Conservation (phyloP, 2,329 filamentous ascomycete genomes). For the Graphilbum ipis-grandicollis region DNA sequence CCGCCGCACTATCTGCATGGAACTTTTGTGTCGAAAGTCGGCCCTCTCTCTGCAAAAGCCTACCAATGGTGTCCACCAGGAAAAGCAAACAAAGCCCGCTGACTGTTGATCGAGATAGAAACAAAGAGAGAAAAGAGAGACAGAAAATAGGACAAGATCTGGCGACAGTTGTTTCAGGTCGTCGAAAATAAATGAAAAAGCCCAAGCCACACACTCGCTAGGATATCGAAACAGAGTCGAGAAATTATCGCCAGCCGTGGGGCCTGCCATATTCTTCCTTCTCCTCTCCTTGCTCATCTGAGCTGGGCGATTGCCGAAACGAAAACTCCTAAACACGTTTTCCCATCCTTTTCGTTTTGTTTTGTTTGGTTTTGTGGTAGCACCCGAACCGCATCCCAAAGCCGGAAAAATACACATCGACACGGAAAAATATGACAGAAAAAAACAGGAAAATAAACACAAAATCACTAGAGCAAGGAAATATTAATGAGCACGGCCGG, state of each 20-base stretch:
- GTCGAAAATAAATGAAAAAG: too few relatives aligned
- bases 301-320: background rate
- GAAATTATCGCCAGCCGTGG: background rate
- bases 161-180: too few relatives aligned
- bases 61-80: background rate
- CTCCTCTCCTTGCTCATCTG: background rate
- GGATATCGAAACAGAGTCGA: background rate
- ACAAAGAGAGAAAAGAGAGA: background rate
- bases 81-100: conserved; percentile 1
- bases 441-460: background rate
- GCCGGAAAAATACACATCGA: conserved; percentile 2
- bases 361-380: conserved; percentile 1
- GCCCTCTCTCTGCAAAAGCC: conserved; percentile 1
- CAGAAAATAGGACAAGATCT: background rate
- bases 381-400: conserved; percentile 3
- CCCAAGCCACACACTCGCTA: background rate
- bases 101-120: background rate
- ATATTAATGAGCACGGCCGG: too few relatives aligned
- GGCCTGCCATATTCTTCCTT: background rate
- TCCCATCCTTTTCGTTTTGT: background rate
- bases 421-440: background rate
- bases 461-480: too few relatives aligned
- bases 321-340: conserved; percentile 2
- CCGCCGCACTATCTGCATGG: conserved; percentile 9
- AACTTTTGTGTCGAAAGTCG: conserved; percentile 4